These are phyloP conservation scores for Ophioceras dolichostomum DNA, from an alignment of 2,329 filamentous ascomycete genomes.

Conservation along the genomic window DNA sequence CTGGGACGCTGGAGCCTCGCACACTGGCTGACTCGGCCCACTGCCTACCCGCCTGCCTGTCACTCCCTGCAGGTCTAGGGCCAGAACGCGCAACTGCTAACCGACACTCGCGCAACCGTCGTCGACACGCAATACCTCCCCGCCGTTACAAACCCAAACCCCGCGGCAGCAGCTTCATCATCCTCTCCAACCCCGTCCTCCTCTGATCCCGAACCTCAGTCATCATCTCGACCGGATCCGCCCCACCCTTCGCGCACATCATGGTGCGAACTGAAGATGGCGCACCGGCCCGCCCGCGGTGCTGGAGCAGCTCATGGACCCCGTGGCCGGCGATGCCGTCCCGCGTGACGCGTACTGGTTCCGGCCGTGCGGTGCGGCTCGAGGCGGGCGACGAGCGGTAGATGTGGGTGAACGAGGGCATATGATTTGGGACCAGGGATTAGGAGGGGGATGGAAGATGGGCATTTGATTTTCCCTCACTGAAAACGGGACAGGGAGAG, in stretches of 20 bases:
- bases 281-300: conserved; percentile 8
- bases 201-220: no score
- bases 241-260: no score
- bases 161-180: no score
- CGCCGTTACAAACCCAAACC: conserved; percentile 4
- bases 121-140: conserved; percentile 9
- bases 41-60: no score
- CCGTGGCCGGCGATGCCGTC: conserved; percentile 11
- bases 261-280: conserved; percentile 9
- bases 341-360: conserved; percentile 11
- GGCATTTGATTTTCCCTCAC: no score
- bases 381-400: conserved; percentile 15
- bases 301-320: conserved; percentile 6
- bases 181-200: no score
- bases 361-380: conserved; percentile 11
- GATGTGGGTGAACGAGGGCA: conserved; percentile 10
- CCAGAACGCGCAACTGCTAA: conserved; percentile 9
- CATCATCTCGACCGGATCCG: no score
- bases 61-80: no score
- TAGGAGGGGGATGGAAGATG: conserved; percentile 4
- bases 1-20: no score
- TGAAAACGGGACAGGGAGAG: no score
- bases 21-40: no score
- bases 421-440: conserved; percentile 14
- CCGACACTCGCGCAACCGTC: conserved; percentile 6